Evolutionary conservation across 225 moss, liverwort and hornwort species (phyloP).

Genomic region (Polytrichum commune): DNA sequence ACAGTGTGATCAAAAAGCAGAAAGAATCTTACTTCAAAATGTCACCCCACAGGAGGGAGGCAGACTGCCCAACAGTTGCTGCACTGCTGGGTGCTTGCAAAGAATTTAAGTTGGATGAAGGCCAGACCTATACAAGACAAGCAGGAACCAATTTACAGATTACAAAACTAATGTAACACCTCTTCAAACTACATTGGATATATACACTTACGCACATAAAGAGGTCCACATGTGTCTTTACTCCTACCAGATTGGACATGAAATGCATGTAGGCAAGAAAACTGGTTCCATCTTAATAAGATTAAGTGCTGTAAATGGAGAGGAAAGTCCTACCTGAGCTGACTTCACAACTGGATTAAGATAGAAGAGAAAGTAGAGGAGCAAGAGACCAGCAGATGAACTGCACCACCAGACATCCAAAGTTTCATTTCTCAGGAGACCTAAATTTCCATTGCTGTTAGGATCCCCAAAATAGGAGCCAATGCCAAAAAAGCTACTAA

Average conservation of each 20-base stretch:
- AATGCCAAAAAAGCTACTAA: conserved; percentile 66
- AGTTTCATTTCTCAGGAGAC: conserved; percentile 34
- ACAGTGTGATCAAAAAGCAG: neutral
- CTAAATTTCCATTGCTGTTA: conserved; percentile 28
- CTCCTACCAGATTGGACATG: no score
- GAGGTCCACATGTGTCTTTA: no score
- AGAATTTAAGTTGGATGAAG: conserved; percentile 55
- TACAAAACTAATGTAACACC: no score
- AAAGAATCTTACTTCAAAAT: conserved; percentile 46
- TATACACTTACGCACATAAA: no score
- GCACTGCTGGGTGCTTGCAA: conserved; percentile 40
- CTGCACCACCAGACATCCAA: conserved; percentile 77
- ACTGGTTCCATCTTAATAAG: no score
- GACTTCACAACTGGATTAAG: conserved; percentile 78
- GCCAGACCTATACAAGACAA: conserved; percentile 62
- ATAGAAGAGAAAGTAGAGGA: conserved; percentile 84
- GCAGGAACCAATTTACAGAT: no score
- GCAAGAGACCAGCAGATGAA: conserved; percentile 72
- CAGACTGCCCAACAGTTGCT: conserved; percentile 60
- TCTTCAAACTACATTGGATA: no score
- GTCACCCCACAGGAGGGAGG: conserved; percentile 60
- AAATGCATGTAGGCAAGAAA: no score
- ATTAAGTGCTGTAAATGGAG: neutral
- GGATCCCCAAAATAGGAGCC: conserved; percentile 48
- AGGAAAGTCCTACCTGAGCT: conserved; percentile 45